Evolutionary conservation across 129 eudicot species (phyloP), one percentile per base, ranked within the genome.

Genomic region (Tagetes erecta): DNA sequence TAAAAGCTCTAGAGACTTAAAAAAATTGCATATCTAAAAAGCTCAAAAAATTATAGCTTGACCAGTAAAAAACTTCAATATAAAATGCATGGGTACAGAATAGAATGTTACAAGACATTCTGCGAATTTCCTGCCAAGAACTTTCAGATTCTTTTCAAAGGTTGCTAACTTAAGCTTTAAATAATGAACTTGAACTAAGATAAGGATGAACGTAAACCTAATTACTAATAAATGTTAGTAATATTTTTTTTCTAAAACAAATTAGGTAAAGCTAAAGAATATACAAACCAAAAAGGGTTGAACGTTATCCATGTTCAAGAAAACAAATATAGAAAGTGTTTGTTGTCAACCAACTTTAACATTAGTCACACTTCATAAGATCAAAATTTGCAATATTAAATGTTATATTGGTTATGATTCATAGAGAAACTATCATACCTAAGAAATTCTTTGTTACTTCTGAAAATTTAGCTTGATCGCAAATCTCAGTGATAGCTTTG

Each of bases 391-490:
- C 55, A 27, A 33, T 31, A 33, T n/a, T n/a, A 3, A 4, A 63
- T 64, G 33, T 27, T 13, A 3, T 64, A 41, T 3, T 38, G 35
- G 74, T 55, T 57, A 31, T 9, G 40, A 44, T 76, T 76, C 60
- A 0, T 27, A 39, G 12, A 53, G 53, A 30, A 75, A 8, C 13
- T 33, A 68, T 41, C 80, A 68, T 86, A 91, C 97, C 80, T 80
- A 91, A 83, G 64, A 91, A 91, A 82, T 91, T 88, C 83, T 68
- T 91, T 12, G 91, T 86, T 64, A 88, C 67, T 65, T 91, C 96
- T 41, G 92, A 73, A 75, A 88, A 91, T 73, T 88, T 91, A 64
- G 96, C 96, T 40, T 85, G 79, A 64, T 77, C 81, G 62, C 87
- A 79, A 31, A 91, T 85, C 9, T 91, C 92, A 45, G 57, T 79